Conservation (phyloP, 2,329 filamentous ascomycete species). For the Lachnellula subtilissima region DNA sequence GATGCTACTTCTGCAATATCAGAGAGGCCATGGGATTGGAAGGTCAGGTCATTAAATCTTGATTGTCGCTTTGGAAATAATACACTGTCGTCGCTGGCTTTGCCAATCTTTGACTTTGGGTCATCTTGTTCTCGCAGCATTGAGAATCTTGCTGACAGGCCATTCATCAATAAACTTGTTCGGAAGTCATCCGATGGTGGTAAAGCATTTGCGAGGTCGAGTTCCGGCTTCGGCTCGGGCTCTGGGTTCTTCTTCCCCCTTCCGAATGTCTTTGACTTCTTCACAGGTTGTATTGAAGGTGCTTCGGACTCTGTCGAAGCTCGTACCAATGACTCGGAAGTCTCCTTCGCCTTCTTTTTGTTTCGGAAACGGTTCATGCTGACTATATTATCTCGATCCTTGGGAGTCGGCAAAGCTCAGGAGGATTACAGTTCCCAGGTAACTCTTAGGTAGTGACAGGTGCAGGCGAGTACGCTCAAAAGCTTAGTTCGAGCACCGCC, state of each 20-base stretch:
- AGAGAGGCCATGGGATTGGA: slow-evolving; percentile 49
- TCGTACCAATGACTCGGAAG: slow-evolving; percentile 37
- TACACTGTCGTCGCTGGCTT: slow-evolving; percentile 93
- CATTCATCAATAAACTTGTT: slow-evolving; percentile 93
- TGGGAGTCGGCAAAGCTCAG: not conserved
- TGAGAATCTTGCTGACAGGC: slow-evolving; percentile 89
- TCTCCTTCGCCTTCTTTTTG: slow-evolving; percentile 66
- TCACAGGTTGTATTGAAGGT: slow-evolving; percentile 19
- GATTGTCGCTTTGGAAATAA: slow-evolving; percentile 75
- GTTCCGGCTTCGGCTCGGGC: slow-evolving; percentile 53
- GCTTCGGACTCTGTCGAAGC: slow-evolving; percentile 53
- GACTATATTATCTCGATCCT: slow-evolving; percentile 6
- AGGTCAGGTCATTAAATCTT: slow-evolving; percentile 62
- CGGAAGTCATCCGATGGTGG: slow-evolving; percentile 86
- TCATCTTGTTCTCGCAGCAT: slow-evolving; percentile 96
- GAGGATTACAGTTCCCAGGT: not conserved
- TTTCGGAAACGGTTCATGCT: slow-evolving; percentile 74
- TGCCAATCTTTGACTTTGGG: slow-evolving; percentile 80
- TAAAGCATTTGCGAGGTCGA: slow-evolving; percentile 70
- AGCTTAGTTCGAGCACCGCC: slow-evolving; percentile 14
- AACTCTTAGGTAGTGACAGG: slow-evolving; percentile 12
- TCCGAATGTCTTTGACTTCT: slow-evolving; percentile 51
- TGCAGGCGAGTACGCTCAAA: slow-evolving; percentile 23
- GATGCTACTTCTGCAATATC: slow-evolving; percentile 93
- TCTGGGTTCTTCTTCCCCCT: slow-evolving; percentile 50